Conservation (phyloP, 2,329 filamentous ascomycete species). For the Tolypocladium sp. region DNA sequence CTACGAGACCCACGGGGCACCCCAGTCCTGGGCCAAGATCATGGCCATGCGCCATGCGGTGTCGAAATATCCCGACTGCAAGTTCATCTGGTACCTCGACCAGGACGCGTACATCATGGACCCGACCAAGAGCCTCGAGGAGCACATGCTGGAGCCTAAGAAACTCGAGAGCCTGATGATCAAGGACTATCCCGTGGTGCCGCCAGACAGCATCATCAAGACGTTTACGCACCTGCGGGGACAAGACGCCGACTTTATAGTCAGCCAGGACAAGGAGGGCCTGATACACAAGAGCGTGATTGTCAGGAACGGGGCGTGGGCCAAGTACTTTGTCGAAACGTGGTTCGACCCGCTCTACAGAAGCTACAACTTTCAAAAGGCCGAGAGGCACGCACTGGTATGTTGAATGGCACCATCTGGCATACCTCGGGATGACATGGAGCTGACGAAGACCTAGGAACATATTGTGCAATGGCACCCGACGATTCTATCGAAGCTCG, state of each 20-base stretch:
- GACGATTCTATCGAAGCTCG: constrained; percentile 83
- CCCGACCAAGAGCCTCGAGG: constrained; percentile 57
- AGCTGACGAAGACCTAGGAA: constrained; percentile 45
- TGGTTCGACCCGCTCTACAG: constrained; percentile 96
- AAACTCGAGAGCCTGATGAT: constrained; percentile 73
- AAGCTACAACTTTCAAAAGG: constrained; percentile 93
- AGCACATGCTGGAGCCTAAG: constrained; percentile 57
- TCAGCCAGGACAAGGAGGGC: constrained; percentile 79
- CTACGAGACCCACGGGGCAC: constrained; percentile 58
- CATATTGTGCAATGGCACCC: constrained; percentile 95
- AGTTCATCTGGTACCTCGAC: constrained; percentile 82
- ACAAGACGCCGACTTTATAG: constrained; percentile 68
- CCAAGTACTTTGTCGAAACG: constrained; percentile 82
- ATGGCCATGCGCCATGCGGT: constrained; percentile 86
- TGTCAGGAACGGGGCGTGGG: constrained; percentile 78
- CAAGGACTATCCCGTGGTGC: constrained; percentile 77
- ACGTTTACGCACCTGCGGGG: constrained; percentile 78
- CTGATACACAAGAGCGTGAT: constrained; percentile 71
- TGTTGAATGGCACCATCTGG: constrained; percentile 17
- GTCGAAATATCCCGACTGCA: constrained; percentile 64
- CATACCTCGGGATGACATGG: background rate
- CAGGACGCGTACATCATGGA: constrained; percentile 86
- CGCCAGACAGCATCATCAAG: constrained; percentile 93
- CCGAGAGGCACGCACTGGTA: constrained; percentile 84
- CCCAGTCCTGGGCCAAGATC: constrained; percentile 65